These are phyloP conservation scores for Gossypium turneri DNA, from an alignment of 345 rosid species.

Conservation along the genomic window DNA sequence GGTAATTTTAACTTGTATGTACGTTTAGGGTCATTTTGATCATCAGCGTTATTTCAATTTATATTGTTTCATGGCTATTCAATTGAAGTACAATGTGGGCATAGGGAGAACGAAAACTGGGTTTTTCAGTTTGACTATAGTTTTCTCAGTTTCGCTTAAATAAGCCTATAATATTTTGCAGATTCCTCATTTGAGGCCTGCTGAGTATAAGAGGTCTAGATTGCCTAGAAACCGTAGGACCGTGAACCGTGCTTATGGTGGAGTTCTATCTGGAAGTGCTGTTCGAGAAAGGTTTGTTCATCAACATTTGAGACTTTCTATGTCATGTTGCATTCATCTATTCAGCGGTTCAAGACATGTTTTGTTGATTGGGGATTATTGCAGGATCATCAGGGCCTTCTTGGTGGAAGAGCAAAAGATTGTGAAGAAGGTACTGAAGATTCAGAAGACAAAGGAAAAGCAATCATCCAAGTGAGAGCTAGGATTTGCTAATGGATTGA, in stretches of 20 bases:
- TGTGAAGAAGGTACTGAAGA: slow-evolving; percentile 40
- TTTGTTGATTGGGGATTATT: not conserved
- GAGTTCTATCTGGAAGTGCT: slow-evolving; percentile 77
- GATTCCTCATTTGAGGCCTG: slow-evolving; percentile 90
- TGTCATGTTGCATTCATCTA: no score
- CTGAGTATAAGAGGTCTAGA: slow-evolving; percentile 82
- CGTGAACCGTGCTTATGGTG: slow-evolving; percentile 89
- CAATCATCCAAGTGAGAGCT: slow-evolving; percentile 13
- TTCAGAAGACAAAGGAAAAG: slow-evolving; percentile 20
- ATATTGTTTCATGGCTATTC: not conserved
- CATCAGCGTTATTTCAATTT: not conserved
- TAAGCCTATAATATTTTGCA: slow-evolving; percentile 18
- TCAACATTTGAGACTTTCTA: not conserved
- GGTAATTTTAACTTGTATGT: not conserved
- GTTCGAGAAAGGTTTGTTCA: slow-evolving; percentile 70
- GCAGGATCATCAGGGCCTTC: slow-evolving; percentile 69
- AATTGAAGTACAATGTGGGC: not conserved
- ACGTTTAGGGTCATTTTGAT: not conserved
- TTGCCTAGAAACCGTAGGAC: slow-evolving; percentile 73
- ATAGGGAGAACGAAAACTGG: not conserved
- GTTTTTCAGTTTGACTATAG: not conserved
- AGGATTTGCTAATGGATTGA: slow-evolving; percentile 9
- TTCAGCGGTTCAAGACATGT: not conserved
- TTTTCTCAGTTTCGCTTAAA: not conserved
- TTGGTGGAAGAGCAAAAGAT: slow-evolving; percentile 84